These are phyloP conservation scores for Oxytropis ochrocephala DNA, from an alignment of 306 rosid species.

Conservation along the genomic window DNA sequence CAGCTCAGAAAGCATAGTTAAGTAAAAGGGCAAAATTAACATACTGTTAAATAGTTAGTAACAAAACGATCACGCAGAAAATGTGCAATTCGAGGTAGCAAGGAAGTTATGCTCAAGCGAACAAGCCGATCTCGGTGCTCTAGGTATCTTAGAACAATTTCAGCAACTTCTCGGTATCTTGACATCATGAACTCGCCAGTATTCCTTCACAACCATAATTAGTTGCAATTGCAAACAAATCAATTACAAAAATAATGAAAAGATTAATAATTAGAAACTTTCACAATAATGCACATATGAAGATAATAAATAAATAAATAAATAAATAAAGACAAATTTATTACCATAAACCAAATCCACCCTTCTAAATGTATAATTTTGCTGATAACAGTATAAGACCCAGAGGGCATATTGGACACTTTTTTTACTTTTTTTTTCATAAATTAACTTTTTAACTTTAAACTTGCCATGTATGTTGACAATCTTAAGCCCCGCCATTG, in stretches of 20 bases:
- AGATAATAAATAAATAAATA: too few relatives aligned
- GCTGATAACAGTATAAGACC: background rate
- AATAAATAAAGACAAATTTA: background rate
- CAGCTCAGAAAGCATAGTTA: constrained; percentile 15
- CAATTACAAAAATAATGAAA: background rate
- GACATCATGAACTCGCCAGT: constrained; percentile 99
- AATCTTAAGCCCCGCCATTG: background rate
- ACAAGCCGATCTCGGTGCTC: constrained; percentile 94
- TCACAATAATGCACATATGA: background rate
- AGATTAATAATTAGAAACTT: constrained; percentile 1
- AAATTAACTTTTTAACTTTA: background rate
- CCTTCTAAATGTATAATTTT: background rate
- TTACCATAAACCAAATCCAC: background rate
- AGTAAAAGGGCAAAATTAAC: constrained; percentile 24
- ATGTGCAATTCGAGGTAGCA: constrained; percentile 97
- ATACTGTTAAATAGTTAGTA: constrained; percentile 81
- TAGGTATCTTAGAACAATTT: constrained; percentile 87
- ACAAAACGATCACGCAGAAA: constrained; percentile 97
- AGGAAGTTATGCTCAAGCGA: constrained; percentile 92
- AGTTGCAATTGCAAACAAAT: constrained; percentile 5
- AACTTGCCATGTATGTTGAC: background rate
- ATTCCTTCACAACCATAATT: constrained; percentile 56
- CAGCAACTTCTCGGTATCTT: constrained; percentile 98
- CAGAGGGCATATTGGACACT: background rate
- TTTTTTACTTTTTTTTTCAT: background rate